Evolutionary conservation across 2,329 filamentous ascomycete genomes (phyloP), one percentile per base, ranked within the genome.

Genomic region (Cyclaneusma minus): DNA sequence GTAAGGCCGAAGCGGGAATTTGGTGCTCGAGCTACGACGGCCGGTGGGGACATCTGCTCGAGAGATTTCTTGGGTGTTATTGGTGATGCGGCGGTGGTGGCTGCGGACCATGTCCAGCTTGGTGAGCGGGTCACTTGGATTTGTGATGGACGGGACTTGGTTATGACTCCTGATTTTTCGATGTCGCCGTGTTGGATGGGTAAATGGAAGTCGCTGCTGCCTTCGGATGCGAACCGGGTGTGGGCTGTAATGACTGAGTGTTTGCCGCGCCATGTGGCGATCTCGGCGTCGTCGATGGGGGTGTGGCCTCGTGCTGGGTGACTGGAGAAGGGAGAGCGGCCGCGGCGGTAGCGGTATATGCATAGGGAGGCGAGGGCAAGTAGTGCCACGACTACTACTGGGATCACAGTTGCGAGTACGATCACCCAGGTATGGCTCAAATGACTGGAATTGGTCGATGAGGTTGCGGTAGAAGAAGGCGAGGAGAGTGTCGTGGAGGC

Each of bases 261-360:
- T 28, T 9, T 14, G 7, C 52, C 36, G 45, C 51, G 20, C 70
- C 70, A 75, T 4, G 65, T 69, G 37, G 66, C 65, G 31, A 75
- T 75, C 43, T 75, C 70, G 32, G 73, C 68, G 38, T 75, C 70
- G 34, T 64, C 60, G 32, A 75, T 71, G 8, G 70, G 69, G 0
- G 67, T 66, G 22, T 66, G 64, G 24, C 64, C 66, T 26, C 69
- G 54, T n/a, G n/a, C n/a, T n/a, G n/a, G n/a, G n/a, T n/a, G n/a
- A 26, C 56, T 54, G 36, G 65, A 56, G 29, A 70, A 53, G 4
- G 51, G 52, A 8, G 44, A 35, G 17, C 48, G 48, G 14, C 35
- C 29, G 28, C 22, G 30, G 6, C 32, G 34, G 30, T 39, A 42
- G 6, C 39, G 42, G 10, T 24, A 26, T 16, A 33, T 8, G 18